These are phyloP conservation scores for Trichopus zeylanicus DNA, from an alignment of 116 monocot genomes.

Conservation along the genomic window DNA sequence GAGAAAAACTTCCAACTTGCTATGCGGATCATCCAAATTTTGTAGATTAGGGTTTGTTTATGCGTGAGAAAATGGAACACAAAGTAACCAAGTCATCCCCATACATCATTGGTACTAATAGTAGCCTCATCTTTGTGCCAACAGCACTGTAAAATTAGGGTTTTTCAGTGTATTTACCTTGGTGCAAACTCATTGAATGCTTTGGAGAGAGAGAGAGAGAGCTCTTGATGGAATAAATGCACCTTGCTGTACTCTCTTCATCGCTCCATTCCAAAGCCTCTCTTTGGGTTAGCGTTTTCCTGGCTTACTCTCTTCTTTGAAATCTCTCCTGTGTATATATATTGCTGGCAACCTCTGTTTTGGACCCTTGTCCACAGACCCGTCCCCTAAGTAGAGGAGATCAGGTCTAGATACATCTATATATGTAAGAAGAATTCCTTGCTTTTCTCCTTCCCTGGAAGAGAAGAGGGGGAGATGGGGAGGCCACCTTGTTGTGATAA, in stretches of 20 bases:
- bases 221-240: conserved; percentile 4
- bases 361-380: background rate
- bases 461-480: conserved; percentile 21
- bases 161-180: too few species aligned
- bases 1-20: too few species aligned
- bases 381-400: background rate
- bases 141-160: too few species aligned
- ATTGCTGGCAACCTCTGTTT: background rate
- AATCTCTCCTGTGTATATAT: background rate
- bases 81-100: too few species aligned
- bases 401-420: background rate
- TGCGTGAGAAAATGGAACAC: too few species aligned
- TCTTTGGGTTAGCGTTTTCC: background rate
- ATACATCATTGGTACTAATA: too few species aligned
- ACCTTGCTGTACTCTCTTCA: conserved; percentile 4
- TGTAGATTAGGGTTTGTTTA: too few species aligned
- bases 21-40: too few species aligned
- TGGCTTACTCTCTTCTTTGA: background rate
- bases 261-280: background rate
- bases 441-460: too few species aligned
- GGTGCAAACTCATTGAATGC: too few species aligned
- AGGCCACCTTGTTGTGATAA: conserved; percentile 63
- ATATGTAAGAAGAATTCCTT: conserved; percentile 1
- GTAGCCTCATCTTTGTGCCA: too few species aligned
- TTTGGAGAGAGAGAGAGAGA: background rate